Base-by-base conservation (phyloP, 2,329 filamentous ascomycete species). In the Sclerotinia borealis region DNA sequence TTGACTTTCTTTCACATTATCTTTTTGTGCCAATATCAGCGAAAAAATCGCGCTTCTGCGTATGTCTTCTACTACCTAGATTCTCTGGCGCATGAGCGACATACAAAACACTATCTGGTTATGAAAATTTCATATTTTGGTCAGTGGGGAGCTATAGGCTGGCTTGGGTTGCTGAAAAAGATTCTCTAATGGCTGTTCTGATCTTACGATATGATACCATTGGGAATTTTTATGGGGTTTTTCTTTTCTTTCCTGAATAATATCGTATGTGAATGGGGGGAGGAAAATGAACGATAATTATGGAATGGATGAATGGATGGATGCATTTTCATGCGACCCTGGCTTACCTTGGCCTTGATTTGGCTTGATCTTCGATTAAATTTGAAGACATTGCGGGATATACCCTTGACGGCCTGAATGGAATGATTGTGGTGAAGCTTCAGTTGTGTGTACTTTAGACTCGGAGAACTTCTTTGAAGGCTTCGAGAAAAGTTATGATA, bases 1-100 rank as follows among this genome's bases (percentile, higher is more conserved):
- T 60, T 29, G 25, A 51, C 58, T 60, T 41, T 60, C 58, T 31
- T 60, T 60, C 13, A 37, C 25, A 37, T 50, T 60, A 27, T 47
- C 52, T 27, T 59, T 50, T 51, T 48, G 56, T 52, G 58, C 37
- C 39, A 56, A 56, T 34, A 56, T 43, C 11, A 45, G 39, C 54
- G 27, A 31, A 31, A 43, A 45, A 45, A 34, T 34, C 27, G 39
- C 54, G 27, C 27, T 45, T 56, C 54, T 45, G 27, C 54, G 27
- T 56, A 56, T 56, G 39, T 56, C n/a, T 56, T 45, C 29, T 56
- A 56, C 54, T 31, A 45, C 39, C 39, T 45, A 56, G 19, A 56
- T 45, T 56, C 43, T 34, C 54, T 45, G 39, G 54, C 27, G 27
- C 27, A 45, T 45, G 39, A 45, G 54, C 54, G 39, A 25, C 54